Percentiles rank a stretch among this genome's conserved stretches.
Conservation (phyloP, 163 green algal species). For the Chlorella variabilis region DNA sequence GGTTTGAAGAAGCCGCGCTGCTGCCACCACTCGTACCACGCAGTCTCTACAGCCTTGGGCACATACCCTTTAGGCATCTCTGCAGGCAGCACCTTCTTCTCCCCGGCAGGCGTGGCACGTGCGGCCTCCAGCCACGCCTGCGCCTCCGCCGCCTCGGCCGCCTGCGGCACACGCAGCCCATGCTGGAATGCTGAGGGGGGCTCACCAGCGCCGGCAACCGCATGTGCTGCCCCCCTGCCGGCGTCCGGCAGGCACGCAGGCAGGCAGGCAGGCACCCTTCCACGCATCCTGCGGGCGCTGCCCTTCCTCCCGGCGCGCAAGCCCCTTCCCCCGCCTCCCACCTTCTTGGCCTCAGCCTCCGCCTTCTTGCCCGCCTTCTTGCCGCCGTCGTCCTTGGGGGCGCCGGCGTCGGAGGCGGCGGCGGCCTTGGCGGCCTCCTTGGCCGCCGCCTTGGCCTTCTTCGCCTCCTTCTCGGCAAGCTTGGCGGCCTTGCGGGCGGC, state of each 20-base stretch:
- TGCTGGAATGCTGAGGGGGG: too few species aligned
- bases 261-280: too few species aligned
- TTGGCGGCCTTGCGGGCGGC: conserved; percentile 84
- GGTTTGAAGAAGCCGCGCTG: conserved; percentile 69
- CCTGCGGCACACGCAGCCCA: conserved; percentile 41
- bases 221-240: too few species aligned
- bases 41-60: conserved; percentile 84
- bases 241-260: too few species aligned
- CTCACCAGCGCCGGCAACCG: too few species aligned
- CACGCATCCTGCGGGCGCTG: too few species aligned
- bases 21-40: conserved; percentile 88
- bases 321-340: not conserved
- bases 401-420: not conserved
- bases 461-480: conserved; percentile 85
- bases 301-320: too few species aligned
- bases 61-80: conserved; percentile 93
- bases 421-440: conserved; percentile 43
- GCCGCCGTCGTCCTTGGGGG: conserved; percentile 7
- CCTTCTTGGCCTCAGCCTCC: conserved; percentile 85
- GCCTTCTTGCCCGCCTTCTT: conserved; percentile 81
- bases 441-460: conserved; percentile 61
- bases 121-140: conserved; percentile 63
- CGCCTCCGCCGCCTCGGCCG: conserved; percentile 79
- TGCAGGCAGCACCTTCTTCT: conserved; percentile 82
- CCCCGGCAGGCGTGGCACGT: conserved; percentile 73